Percentiles rank a stretch among this genome's conserved stretches.
phyloP scores from a whole-genome alignment of 1,139 yeast genomes.

The Pichia sorboxylosa region DNA sequence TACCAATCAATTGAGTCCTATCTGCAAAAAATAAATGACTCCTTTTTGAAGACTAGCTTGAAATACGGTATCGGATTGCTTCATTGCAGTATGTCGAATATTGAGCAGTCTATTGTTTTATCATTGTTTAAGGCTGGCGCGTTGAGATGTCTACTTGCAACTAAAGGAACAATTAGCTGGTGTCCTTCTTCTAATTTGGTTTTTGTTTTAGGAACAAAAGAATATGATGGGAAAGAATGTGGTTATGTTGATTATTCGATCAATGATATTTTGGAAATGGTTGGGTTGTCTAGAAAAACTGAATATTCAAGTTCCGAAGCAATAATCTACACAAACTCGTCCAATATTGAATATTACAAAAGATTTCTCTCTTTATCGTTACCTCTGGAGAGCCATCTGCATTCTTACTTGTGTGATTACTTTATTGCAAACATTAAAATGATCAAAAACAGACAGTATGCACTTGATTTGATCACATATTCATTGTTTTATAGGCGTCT shows the following conservation, averaged over 20 bases:
- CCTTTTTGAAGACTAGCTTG: slow-evolving; percentile 32
- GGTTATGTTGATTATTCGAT: slow-evolving; percentile 59
- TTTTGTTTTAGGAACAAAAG: slow-evolving; percentile 60
- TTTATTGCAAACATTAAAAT: slow-evolving; percentile 60
- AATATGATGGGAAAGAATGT: slow-evolving; percentile 63
- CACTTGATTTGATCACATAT: slow-evolving; percentile 83
- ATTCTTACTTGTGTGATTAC: slow-evolving; percentile 47
- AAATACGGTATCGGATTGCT: slow-evolving; percentile 58
- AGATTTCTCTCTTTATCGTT: slow-evolving; percentile 64
- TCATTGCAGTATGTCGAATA: slow-evolving; percentile 45
- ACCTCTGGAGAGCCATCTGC: slow-evolving; percentile 74
- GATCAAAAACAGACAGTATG: slow-evolving; percentile 67
- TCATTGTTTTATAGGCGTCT: slow-evolving; percentile 74
- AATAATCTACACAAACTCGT: slow-evolving; percentile 43
- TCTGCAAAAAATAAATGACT: slow-evolving; percentile 37
- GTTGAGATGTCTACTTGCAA: slow-evolving; percentile 43
- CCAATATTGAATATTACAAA: slow-evolving; percentile 52
- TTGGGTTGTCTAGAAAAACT: slow-evolving; percentile 42
- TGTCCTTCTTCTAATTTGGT: slow-evolving; percentile 46
- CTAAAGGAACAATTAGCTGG: slow-evolving; percentile 42
- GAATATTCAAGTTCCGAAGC: slow-evolving; percentile 29
- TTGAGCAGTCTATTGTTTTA: slow-evolving; percentile 45
- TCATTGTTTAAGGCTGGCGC: slow-evolving; percentile 38
- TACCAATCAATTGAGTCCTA: slow-evolving; percentile 33
- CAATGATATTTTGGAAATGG: slow-evolving; percentile 58